Conservation (phyloP, 2,329 filamentous ascomycete species). For the Fusarium oligoseptatum region DNA sequence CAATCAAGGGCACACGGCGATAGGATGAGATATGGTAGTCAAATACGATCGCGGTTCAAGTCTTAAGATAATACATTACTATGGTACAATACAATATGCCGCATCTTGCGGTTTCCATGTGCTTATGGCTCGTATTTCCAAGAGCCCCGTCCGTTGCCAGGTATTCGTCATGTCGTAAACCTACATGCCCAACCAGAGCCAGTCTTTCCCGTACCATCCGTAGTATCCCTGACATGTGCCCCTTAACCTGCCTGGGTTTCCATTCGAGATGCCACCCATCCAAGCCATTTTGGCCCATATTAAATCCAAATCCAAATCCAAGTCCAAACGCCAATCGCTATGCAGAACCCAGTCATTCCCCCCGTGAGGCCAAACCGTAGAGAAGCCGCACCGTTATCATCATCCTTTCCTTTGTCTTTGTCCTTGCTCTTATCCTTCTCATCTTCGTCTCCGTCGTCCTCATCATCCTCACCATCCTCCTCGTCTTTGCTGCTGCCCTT, state of each 20-base stretch:
- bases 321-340: constrained; percentile 57
- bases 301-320: constrained; percentile 51
- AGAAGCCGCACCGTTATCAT: constrained; percentile 39
- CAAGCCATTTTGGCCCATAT: constrained; percentile 14
- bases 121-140: constrained; percentile 3
- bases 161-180: not conserved
- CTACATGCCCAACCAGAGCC: constrained; percentile 6
- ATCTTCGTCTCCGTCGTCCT: constrained; percentile 27
- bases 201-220: not conserved
- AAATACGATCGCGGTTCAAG: not conserved
- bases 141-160: constrained; percentile 10
- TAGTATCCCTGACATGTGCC: not conserved
- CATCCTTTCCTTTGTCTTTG: constrained; percentile 30
- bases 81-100: not conserved
- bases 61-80: not conserved
- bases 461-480: not conserved
- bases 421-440: constrained; percentile 33
- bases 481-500: not conserved
- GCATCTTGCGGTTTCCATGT: not conserved
- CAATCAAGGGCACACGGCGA: not conserved
- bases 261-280: not conserved
- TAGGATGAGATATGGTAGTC: not conserved
- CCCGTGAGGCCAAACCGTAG: constrained; percentile 29
- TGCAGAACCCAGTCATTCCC: constrained; percentile 49
- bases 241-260: not conserved